Percentiles rank a stretch among this genome's conserved stretches.
These are phyloP conservation scores for Penicillium sp. DNA, from an alignment of 2,329 filamentous ascomycete genomes.

Conservation along the genomic window DNA sequence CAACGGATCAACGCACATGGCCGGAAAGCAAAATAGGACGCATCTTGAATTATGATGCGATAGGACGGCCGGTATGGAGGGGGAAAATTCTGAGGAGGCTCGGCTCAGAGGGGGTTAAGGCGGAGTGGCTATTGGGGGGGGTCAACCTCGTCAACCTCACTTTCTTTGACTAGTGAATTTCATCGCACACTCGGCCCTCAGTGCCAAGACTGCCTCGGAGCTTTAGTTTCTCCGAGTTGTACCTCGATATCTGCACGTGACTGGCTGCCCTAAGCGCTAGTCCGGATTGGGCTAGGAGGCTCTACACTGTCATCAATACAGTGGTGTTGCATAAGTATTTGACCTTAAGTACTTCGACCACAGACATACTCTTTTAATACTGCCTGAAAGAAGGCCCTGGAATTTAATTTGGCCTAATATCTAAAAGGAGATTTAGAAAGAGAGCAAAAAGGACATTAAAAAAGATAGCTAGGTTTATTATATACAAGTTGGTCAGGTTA, in stretches of 20 bases:
- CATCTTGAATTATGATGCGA: conserved; percentile 63
- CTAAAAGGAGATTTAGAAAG: too few species aligned
- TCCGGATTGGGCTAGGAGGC: not conserved
- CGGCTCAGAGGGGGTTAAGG: conserved; percentile 25
- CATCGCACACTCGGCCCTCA: conserved; percentile 43
- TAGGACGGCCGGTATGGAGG: conserved; percentile 18
- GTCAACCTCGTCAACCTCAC: conserved; percentile 34
- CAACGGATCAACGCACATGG: conserved; percentile 64
- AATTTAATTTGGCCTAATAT: too few species aligned
- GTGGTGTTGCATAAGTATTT: too few species aligned
- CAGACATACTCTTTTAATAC: too few species aligned
- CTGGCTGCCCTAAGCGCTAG: conserved; percentile 24
- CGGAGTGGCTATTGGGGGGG: conserved; percentile 31
- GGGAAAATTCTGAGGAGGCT: conserved; percentile 16
- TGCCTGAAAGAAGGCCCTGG: too few species aligned
- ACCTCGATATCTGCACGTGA: conserved; percentile 33
- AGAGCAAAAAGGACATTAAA: too few species aligned
- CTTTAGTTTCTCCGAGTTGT: not conserved
- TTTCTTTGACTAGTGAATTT: conserved; percentile 41
- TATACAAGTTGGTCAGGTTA: too few species aligned
- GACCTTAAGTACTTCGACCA: too few species aligned
- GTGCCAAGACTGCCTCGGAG: conserved; percentile 36
- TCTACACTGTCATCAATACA: too few species aligned
- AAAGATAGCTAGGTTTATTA: too few species aligned
- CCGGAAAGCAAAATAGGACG: conserved; percentile 94